Evolutionary conservation across 257 asterid genomes (phyloP).

Genomic region (Anisodus acutangulus): DNA sequence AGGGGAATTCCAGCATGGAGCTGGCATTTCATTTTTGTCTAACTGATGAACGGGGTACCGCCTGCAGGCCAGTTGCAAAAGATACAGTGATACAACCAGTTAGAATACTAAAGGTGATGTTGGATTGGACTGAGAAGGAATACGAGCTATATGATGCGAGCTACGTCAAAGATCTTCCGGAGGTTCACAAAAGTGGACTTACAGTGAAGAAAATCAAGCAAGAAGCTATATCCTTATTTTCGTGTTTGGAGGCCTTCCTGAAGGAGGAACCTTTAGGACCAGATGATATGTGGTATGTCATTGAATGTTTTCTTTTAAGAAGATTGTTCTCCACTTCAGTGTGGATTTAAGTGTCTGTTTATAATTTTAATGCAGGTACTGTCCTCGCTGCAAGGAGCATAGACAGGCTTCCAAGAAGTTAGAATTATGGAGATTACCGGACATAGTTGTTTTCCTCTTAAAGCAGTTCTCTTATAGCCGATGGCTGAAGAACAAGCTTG

Average conservation of each 20-base stretch:
- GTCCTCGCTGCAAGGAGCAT: slow-evolving; percentile 92
- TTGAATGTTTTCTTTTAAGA: slow-evolving; percentile 12
- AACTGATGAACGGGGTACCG: slow-evolving; percentile 66
- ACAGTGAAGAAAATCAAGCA: slow-evolving; percentile 82
- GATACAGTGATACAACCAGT: slow-evolving; percentile 62
- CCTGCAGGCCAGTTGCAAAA: slow-evolving; percentile 66
- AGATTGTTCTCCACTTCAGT: slow-evolving; percentile 27
- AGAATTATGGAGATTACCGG: slow-evolving; percentile 94
- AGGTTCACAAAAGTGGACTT: slow-evolving; percentile 74
- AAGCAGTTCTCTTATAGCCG: slow-evolving; percentile 89
- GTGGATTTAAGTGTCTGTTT: slow-evolving; percentile 18
- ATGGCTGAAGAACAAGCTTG: slow-evolving; percentile 93
- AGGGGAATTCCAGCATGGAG: slow-evolving; percentile 56
- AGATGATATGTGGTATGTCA: slow-evolving; percentile 92
- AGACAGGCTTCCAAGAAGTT: slow-evolving; percentile 93
- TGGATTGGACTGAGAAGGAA: slow-evolving; percentile 89
- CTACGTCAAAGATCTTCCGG: slow-evolving; percentile 82
- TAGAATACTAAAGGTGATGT: slow-evolving; percentile 52
- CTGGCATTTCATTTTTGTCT: slow-evolving; percentile 69
- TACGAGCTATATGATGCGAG: slow-evolving; percentile 65
- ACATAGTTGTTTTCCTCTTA: slow-evolving; percentile 83
- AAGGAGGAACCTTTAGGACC: slow-evolving; percentile 98
- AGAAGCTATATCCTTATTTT: slow-evolving; percentile 88
- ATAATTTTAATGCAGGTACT: slow-evolving; percentile 65
- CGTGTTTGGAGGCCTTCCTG: slow-evolving; percentile 90